Percentiles rank a stretch among this genome's conserved stretches.
These are phyloP conservation scores for Botrytis fragariae DNA, from an alignment of 2,329 filamentous ascomycete genomes.

Conservation along the genomic window DNA sequence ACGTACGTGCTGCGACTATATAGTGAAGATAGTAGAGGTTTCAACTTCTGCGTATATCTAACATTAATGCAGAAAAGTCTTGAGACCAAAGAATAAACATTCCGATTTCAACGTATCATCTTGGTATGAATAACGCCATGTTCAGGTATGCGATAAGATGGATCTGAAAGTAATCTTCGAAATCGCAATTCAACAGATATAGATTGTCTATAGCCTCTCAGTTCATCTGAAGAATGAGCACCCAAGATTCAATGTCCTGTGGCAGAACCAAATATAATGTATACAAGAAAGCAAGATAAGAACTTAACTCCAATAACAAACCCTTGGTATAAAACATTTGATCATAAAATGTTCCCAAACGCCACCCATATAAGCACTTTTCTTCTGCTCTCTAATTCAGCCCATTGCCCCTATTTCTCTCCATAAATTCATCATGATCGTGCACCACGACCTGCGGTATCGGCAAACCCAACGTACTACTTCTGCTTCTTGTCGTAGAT, in stretches of 20 bases:
- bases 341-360: background rate
- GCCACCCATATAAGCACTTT: background rate
- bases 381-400: background rate
- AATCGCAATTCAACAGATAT: background rate
- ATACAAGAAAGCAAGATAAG: background rate
- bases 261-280: background rate
- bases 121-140: no score
- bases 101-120: background rate
- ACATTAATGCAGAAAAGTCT: background rate
- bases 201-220: no score
- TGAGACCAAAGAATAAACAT: background rate
- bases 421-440: slow-evolving; percentile 30
- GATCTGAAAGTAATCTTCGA: background rate
- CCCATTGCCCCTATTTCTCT: slow-evolving; percentile 15
- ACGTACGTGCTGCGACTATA: background rate
- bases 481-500: slow-evolving; percentile 3
- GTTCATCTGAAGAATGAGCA: background rate
- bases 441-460: slow-evolving; percentile 28
- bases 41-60: background rate
- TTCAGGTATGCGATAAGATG: background rate
- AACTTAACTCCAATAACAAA: background rate
- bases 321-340: background rate
- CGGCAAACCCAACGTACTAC: slow-evolving; percentile 7
- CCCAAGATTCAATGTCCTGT: background rate
- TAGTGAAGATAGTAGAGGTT: fast-evolving